Conservation (phyloP, 495 filamentous ascomycete species). For the Chaetomium tenue region DNA sequence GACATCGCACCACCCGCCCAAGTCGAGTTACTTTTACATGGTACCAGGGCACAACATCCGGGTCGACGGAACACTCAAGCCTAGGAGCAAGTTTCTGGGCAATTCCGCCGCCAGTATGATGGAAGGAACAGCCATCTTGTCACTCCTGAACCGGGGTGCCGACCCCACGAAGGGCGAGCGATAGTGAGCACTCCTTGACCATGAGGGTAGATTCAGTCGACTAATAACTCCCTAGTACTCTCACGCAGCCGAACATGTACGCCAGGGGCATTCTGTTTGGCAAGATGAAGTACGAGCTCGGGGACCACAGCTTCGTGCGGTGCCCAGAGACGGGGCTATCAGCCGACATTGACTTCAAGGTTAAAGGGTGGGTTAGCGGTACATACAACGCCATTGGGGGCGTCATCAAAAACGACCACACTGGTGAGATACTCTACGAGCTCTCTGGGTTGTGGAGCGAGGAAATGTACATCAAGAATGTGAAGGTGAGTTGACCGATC, state of each 20-base stretch:
- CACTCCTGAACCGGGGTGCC: constrained; percentile 72
- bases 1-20: constrained; percentile 90
- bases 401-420: constrained; percentile 84
- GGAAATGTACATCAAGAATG: constrained; percentile 85
- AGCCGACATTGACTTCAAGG: constrained; percentile 98
- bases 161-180: constrained; percentile 67
- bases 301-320: constrained; percentile 91
- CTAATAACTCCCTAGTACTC: constrained; percentile 53
- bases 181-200: constrained; percentile 63
- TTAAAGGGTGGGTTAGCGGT: constrained; percentile 94
- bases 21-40: constrained; percentile 99
- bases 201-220: background rate
- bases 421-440: constrained; percentile 82
- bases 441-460: constrained; percentile 90
- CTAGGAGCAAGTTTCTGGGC: constrained; percentile 92
- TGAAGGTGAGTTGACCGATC: constrained; percentile 57
- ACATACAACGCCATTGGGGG: constrained; percentile 96
- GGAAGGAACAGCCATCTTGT: constrained; percentile 89
- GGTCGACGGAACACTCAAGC: constrained; percentile 94
- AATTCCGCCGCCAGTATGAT: constrained; percentile 98
- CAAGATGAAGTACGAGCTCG: constrained; percentile 99
- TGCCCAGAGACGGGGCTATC: constrained; percentile 82
- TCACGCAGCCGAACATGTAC: constrained; percentile 99
- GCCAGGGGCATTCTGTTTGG: constrained; percentile 95
- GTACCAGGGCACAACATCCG: constrained; percentile 90